Evolutionary conservation across 495 filamentous ascomycete genomes (phyloP).

Genomic region (Aspergillus conjunctus): DNA sequence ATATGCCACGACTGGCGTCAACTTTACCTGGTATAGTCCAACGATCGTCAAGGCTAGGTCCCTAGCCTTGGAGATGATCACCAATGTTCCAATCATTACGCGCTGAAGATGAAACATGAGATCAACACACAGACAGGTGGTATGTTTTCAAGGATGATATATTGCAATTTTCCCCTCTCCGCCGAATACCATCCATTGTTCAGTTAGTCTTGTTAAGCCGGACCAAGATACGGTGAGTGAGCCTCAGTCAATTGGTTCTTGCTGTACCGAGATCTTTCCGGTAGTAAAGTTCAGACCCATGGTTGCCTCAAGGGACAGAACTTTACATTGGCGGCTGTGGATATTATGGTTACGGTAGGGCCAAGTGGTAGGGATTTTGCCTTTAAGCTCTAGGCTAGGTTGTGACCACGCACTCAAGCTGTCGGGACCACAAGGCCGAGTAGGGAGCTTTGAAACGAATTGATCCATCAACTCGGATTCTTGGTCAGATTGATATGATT

Average conservation of each 20-base stretch:
- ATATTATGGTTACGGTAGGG: background rate
- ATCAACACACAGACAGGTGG: slow-evolving; percentile 17
- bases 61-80: slow-evolving; percentile 30
- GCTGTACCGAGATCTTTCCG: background rate
- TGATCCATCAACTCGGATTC: background rate
- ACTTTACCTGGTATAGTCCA: slow-evolving; percentile 11
- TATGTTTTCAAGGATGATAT: background rate
- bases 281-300: background rate
- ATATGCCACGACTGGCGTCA: slow-evolving; percentile 22
- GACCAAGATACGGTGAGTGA: background rate
- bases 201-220: background rate
- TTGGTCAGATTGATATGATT: background rate
- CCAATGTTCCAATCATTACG: slow-evolving; percentile 22
- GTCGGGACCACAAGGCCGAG: background rate
- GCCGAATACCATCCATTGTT: background rate
- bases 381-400: background rate
- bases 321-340: background rate
- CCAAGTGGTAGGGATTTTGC: background rate
- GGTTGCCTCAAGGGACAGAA: background rate
- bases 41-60: slow-evolving; percentile 29
- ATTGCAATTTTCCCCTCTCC: slow-evolving; percentile 5
- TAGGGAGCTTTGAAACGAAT: background rate
- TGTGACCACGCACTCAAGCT: slow-evolving; percentile 14
- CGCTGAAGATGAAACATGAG: slow-evolving; percentile 32
- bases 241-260: background rate